Conservation (phyloP, 768 basidiomycete species). For the Phlebiopsis gigantea region DNA sequence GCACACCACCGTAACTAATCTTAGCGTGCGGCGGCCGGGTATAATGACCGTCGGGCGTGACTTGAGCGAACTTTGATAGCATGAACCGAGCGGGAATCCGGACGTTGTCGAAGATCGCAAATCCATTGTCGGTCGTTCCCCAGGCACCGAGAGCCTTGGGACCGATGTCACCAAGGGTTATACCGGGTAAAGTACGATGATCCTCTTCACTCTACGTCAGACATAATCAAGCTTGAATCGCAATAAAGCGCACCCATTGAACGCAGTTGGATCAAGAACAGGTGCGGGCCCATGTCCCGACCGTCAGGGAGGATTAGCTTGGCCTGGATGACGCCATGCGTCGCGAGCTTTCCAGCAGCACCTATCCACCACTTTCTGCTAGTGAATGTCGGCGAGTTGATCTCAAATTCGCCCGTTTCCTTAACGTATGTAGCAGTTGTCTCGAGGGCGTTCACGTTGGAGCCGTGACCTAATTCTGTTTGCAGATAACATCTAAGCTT, state of each 20-base stretch:
- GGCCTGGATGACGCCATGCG: conserved; percentile 74
- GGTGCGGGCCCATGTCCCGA: conserved; percentile 62
- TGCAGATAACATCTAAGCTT: conserved; percentile 58
- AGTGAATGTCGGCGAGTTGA: conserved; percentile 70
- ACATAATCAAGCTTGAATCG: neutral
- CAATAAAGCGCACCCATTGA: conserved; percentile 41
- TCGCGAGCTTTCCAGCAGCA: conserved; percentile 63
- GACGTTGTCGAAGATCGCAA: conserved; percentile 58
- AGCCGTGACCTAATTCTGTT: conserved; percentile 77
- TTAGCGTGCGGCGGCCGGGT: conserved; percentile 66
- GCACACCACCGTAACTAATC: conserved; percentile 69
- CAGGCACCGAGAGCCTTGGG: conserved; percentile 51
- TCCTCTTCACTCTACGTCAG: conserved; percentile 50
- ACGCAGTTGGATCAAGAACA: conserved; percentile 70
- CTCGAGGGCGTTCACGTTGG: conserved; percentile 62
- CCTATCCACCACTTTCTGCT: conserved; percentile 86
- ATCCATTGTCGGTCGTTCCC: conserved; percentile 60
- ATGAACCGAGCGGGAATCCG: conserved; percentile 66
- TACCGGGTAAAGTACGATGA: conserved; percentile 55
- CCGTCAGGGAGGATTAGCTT: conserved; percentile 61
- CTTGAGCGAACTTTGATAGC: conserved; percentile 69
- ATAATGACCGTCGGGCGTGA: conserved; percentile 62
- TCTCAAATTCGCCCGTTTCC: conserved; percentile 61
- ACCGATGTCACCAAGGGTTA: conserved; percentile 69
- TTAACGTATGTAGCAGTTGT: conserved; percentile 76